Conservation (phyloP, 148 eudicot species). For the Rhododendron ovatum region DNA sequence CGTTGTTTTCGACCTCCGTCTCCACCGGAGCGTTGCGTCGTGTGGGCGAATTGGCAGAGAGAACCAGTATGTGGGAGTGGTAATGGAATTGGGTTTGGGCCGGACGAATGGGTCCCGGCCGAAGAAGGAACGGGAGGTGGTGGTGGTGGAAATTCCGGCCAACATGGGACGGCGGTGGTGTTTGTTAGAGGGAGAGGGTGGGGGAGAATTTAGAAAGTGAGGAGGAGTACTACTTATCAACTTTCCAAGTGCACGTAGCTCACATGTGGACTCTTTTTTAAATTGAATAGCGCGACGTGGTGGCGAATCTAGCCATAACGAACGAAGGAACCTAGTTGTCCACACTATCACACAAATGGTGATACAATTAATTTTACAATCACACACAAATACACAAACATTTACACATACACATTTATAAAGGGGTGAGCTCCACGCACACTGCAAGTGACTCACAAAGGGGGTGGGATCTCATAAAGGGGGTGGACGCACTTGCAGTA, state of each 20-base stretch:
- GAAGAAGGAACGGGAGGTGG: constrained; percentile 14
- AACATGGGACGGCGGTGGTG: constrained; percentile 32
- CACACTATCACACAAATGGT: background rate
- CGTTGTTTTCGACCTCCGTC: constrained; percentile 10
- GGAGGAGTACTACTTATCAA: background rate
- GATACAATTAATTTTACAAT: too few relatives aligned
- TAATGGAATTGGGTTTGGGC: constrained; percentile 17
- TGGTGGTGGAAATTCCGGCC: constrained; percentile 17
- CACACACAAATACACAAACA: too few relatives aligned
- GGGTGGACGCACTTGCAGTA: too few relatives aligned
- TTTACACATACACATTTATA: too few relatives aligned
- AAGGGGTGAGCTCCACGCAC: too few relatives aligned
- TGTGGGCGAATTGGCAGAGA: constrained; percentile 15
- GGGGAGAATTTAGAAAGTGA: background rate
- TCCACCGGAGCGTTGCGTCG: constrained; percentile 8
- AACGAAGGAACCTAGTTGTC: background rate
- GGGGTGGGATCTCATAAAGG: too few relatives aligned
- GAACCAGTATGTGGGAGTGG: constrained; percentile 23
- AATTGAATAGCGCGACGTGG: background rate
- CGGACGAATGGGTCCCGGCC: constrained; percentile 13
- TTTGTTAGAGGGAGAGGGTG: background rate
- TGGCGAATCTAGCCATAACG: background rate
- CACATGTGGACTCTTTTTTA: background rate
- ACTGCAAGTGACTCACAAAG: too few relatives aligned
- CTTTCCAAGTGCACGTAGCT: background rate